phyloP scores from a whole-genome alignment of 23 red algal species.

The Gracilaria domingensis region DNA sequence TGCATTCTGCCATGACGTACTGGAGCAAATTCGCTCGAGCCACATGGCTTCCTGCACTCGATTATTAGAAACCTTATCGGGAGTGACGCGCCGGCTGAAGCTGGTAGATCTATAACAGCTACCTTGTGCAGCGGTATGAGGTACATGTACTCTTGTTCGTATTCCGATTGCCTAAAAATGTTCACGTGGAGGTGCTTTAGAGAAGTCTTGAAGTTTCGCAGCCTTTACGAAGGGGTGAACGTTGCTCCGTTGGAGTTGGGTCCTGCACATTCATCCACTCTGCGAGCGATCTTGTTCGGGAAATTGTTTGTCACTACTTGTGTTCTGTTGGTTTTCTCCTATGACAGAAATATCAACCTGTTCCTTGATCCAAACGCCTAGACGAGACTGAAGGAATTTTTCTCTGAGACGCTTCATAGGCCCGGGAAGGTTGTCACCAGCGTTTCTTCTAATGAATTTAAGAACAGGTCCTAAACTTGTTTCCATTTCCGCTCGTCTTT shows the following conservation, averaged over 20 bases:
- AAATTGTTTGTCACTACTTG: not conserved
- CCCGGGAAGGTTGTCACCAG: constrained; percentile 62
- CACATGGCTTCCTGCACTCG: constrained; percentile 42
- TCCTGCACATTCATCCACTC: not conserved
- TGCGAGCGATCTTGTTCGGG: not conserved
- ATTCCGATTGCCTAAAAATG: not conserved
- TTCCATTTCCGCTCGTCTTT: constrained; percentile 54
- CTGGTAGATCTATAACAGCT: constrained; percentile 44
- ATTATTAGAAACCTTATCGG: constrained; percentile 49
- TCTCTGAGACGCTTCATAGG: constrained; percentile 54
- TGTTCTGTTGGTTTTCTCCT: not conserved
- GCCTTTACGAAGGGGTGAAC: not conserved
- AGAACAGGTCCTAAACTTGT: constrained; percentile 45
- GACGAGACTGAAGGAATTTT: constrained; percentile 27
- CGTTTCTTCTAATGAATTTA: constrained; percentile 41
- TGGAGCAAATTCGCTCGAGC: constrained; percentile 47
- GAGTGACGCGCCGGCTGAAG: constrained; percentile 44
- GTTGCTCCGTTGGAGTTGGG: not conserved
- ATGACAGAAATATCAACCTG: constrained; percentile 48
- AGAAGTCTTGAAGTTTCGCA: too few species aligned
- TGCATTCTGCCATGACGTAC: constrained; percentile 44
- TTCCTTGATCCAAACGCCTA: constrained; percentile 59
- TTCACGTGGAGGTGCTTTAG: not conserved
- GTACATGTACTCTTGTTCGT: not conserved
- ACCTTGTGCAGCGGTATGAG: not conserved